Evolutionary conservation across 768 basidiomycete species (phyloP), one percentile per base, ranked within the genome.

Genomic region (Amanita rubescens): DNA sequence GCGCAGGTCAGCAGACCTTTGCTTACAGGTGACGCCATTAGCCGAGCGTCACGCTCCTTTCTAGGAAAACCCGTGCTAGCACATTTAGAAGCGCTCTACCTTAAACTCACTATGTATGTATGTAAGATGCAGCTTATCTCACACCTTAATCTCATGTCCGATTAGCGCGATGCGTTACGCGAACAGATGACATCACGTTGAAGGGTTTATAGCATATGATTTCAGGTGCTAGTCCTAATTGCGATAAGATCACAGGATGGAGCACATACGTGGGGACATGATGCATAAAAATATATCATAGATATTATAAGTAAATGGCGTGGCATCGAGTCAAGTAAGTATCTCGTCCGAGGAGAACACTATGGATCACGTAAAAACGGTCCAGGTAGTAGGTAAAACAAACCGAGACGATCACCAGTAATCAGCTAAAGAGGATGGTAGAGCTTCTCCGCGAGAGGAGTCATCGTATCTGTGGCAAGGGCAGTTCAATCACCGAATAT

Each of bases 281-380:
- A 22, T 22, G 3, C 41, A 42, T 22, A 42, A 20, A 19, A n/a
- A n/a, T n/a, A n/a, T n/a, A n/a, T n/a, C n/a, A 17, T 17, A 19
- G 17, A 8, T 22, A 42, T 11, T 19, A 24, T 41, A 41, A 41
- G 15, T 41, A 3, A 20, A 17, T 41, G 39, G 19, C 39, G 39
- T 42, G 41, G 41, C 11, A 42, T 1, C 17, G 8, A 30, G 27
- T 30, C n/a, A n/a, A n/a, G 19, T 22, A 42, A 20, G 41, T 42
- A 42, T 42, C 41, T 19, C 41, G n/a, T 15, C 41, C 22, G 41
- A 42, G 19, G 20, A 42, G 19, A 42, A 42, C 19, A 42, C 41
- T 42, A 42, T 20, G 27, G 44, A 46, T 15, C 44, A 30, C 44
- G 44, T 46, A 46, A 30, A 46, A 17, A 46, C 44, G 44, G 44